These are phyloP conservation scores for Breynia disticha DNA, from an alignment of 441 rosid genomes.

Conservation along the genomic window DNA sequence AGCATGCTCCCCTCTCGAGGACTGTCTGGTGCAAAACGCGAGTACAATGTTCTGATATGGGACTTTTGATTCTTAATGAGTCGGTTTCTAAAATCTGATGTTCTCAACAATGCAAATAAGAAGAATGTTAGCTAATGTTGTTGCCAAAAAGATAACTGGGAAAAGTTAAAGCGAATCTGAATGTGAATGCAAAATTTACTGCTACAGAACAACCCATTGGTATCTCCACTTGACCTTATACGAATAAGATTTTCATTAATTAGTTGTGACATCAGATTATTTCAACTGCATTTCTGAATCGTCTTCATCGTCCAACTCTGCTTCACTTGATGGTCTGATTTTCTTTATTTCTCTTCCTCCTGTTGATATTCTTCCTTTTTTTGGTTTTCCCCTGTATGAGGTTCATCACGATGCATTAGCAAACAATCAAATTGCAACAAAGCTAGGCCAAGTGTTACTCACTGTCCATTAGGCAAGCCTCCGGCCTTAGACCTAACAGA, in stretches of 20 bases:
- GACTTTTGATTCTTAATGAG: too few species aligned
- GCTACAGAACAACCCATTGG: too few species aligned
- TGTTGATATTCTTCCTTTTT: conserved; percentile 17
- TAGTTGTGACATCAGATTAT: not conserved
- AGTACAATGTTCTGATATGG: too few species aligned
- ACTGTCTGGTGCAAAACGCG: too few species aligned
- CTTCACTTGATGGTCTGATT: conserved; percentile 12
- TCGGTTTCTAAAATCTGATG: too few species aligned
- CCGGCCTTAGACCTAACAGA: conserved; percentile 22
- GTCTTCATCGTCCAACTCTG: conserved; percentile 20
- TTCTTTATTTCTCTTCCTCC: conserved; percentile 16
- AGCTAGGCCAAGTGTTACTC: conserved; percentile 12
- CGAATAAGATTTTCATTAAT: not conserved
- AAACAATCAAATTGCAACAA: not conserved
- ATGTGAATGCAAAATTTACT: too few species aligned
- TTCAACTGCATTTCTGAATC: conserved; percentile 17
- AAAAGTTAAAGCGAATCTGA: too few species aligned
- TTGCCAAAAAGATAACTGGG: too few species aligned
- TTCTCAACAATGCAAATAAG: too few species aligned
- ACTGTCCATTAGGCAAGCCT: conserved; percentile 26
- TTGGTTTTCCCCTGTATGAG: conserved; percentile 23
- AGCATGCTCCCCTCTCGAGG: too few species aligned
- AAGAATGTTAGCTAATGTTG: too few species aligned
- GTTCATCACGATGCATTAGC: not conserved
- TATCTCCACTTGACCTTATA: not conserved